Evolutionary conservation across 176 grass and related monocot genomes (phyloP), one percentile per base, ranked within the genome.

Genomic region (Oropetium thomaeum): DNA sequence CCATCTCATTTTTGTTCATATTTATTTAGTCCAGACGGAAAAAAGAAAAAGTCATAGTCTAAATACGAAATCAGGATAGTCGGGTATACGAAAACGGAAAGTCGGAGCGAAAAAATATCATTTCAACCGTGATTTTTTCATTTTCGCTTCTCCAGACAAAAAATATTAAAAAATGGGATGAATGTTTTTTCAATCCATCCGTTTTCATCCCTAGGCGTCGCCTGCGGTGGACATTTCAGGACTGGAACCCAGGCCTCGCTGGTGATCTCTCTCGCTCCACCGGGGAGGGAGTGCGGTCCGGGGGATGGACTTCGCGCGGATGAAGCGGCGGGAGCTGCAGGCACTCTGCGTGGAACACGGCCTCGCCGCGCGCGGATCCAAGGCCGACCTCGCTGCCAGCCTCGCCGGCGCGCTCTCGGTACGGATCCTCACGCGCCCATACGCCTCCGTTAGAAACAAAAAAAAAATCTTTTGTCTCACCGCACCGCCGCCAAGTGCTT

Each of bases 291-390:
- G 28, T 41, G 42, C 3, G 17, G 7, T 41, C 4, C 33, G 47
- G n/a, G 17, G 23, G 26, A 78, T 85, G 89, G 89, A 91, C 16
- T 79, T 85, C 45, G 52, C 65, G 32, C 28, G 5, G 43, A 82
- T 85, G 89, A 78, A 81, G 61, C 61, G 81, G 67, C 76, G 65
- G 64, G 81, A 88, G 48, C 62, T 91, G 30, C 81, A 78, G 70
- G 78, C 78, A 34, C 89, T 90, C 74, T 83, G 88, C 83, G 74
- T 70, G 75, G 43, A 69, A 54, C 80, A 83, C 71, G 83, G 88
- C 19, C 76, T 91, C 73, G 43, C 55, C 52, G 82, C 26, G 25
- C 74, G 78, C 22, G 73, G 81, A 31, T 74, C 85, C 54, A 91
- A 81, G 30, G 65, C 52, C 5, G 60, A 44, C 54, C 85, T 91